Evolutionary conservation across 2,329 filamentous ascomycete genomes (phyloP).

Genomic region (Beauveria sp.): DNA sequence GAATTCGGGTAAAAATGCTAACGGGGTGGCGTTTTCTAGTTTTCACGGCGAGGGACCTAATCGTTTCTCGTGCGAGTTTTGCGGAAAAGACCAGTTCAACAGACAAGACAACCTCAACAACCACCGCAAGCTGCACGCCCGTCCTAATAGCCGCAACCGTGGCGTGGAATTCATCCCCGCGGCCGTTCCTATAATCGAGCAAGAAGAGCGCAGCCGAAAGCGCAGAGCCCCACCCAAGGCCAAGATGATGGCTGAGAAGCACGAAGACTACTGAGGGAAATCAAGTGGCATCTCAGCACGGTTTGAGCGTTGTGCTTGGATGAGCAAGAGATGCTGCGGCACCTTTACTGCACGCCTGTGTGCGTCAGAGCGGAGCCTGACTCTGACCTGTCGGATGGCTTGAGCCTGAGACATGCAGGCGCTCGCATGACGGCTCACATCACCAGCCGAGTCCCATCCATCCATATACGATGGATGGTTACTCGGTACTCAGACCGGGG

Average conservation of each 20-base stretch:
- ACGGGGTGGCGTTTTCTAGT: slow-evolving; percentile 13
- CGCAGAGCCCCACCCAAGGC: slow-evolving; percentile 30
- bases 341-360: not conserved
- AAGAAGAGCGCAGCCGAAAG: slow-evolving; percentile 33
- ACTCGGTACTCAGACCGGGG: not conserved
- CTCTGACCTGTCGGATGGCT: not conserved
- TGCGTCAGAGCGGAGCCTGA: not conserved
- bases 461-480: not conserved
- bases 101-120: slow-evolving; percentile 35
- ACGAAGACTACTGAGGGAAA: slow-evolving; percentile 20
- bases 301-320: not conserved
- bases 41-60: slow-evolving; percentile 32
- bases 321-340: not conserved
- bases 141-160: slow-evolving; percentile 31
- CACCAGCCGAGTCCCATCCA: not conserved
- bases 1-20: not conserved
- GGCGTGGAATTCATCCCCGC: slow-evolving; percentile 33
- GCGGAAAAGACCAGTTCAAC: slow-evolving; percentile 34
- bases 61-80: slow-evolving; percentile 34
- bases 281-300: not conserved
- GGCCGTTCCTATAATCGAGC: slow-evolving; percentile 31
- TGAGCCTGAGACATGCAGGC: slow-evolving; percentile 7
- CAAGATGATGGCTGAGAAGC: slow-evolving; percentile 25
- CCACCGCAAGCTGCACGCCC: slow-evolving; percentile 33
- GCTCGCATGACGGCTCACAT: slow-evolving; percentile 4